These are phyloP conservation scores for Ceratocystis harringtonii DNA, from an alignment of 2,329 filamentous ascomycete genomes.

Conservation along the genomic window DNA sequence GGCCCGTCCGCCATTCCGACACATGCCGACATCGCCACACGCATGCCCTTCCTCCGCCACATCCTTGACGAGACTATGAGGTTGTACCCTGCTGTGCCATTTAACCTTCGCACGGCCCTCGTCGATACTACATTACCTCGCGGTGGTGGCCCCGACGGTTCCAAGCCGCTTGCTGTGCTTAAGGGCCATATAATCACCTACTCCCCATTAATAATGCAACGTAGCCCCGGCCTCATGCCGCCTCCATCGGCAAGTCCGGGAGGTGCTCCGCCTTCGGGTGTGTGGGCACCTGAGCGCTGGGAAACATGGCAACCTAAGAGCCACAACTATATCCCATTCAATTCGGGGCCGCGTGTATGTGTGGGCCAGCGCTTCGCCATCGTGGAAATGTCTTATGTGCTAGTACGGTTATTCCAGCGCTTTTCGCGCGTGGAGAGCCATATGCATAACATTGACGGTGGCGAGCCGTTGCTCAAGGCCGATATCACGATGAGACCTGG, in stretches of 20 bases:
- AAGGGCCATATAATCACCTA: constrained; percentile 54
- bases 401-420: constrained; percentile 56
- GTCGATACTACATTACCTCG: constrained; percentile 59
- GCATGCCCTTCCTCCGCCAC: constrained; percentile 68
- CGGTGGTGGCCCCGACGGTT: constrained; percentile 51
- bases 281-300: constrained; percentile 57
- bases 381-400: constrained; percentile 59
- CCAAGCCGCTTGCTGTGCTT: constrained; percentile 46
- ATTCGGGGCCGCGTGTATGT: constrained; percentile 58
- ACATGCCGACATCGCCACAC: constrained; percentile 56
- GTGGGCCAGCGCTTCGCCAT: constrained; percentile 71
- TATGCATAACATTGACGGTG: constrained; percentile 41
- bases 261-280: constrained; percentile 29
- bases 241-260: constrained; percentile 25
- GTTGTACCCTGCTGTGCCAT: constrained; percentile 63
- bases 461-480: constrained; percentile 37
- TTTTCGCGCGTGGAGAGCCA: constrained; percentile 48
- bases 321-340: constrained; percentile 63
- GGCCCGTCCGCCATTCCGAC: constrained; percentile 47
- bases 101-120: constrained; percentile 60
- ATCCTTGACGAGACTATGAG: constrained; percentile 65
- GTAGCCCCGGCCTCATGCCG: constrained; percentile 49
- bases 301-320: constrained; percentile 44
- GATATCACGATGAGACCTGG: constrained; percentile 47
- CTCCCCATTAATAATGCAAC: constrained; percentile 57